Conservation (phyloP, 805 yeast genomes). For the Babjeviella inositovora region DNA sequence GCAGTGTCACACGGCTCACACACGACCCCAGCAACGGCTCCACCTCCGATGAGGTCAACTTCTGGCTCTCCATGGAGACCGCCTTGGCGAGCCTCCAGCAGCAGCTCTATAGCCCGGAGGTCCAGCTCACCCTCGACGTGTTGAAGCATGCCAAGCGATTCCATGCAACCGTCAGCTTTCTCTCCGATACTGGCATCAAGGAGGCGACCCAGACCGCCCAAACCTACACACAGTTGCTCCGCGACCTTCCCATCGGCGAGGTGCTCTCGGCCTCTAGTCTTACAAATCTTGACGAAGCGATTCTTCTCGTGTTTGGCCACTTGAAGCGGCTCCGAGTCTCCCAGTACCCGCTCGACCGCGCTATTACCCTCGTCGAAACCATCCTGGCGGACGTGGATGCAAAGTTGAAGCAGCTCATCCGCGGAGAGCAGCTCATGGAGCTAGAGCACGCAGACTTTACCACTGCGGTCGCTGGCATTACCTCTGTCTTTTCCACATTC, state of each 20-base stretch:
- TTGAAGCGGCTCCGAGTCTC: constrained; percentile 45
- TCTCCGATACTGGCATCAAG: constrained; percentile 53
- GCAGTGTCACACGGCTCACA: constrained; percentile 32
- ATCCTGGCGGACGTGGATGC: constrained; percentile 38
- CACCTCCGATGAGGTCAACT: constrained; percentile 49
- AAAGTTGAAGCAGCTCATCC: constrained; percentile 21
- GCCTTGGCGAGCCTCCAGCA: constrained; percentile 37
- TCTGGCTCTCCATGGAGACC: constrained; percentile 62
- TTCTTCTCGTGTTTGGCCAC: constrained; percentile 36
- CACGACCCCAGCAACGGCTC: constrained; percentile 40
- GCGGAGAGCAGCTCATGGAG: constrained; percentile 22
- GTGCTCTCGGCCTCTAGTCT: constrained; percentile 30
- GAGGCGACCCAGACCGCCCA: constrained; percentile 33
- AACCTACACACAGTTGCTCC: constrained; percentile 45
- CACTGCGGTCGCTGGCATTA: constrained; percentile 9
- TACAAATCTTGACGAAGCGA: constrained; percentile 22
- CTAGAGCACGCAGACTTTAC: constrained; percentile 22
- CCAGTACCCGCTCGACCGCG: constrained; percentile 47
- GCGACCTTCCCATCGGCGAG: constrained; percentile 55
- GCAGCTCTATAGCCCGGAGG: constrained; percentile 40
- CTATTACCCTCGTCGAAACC: constrained; percentile 50
- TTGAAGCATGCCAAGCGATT: constrained; percentile 61
- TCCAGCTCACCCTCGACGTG: constrained; percentile 39
- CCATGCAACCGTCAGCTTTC: constrained; percentile 60
- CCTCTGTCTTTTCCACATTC: constrained; percentile 25